A percentile compares a stretch with the other conserved stretches of the same genome.
Evolutionary conservation across 139 green algal species (phyloP).

Genomic region (Chlamydomonas asymmetrica): DNA sequence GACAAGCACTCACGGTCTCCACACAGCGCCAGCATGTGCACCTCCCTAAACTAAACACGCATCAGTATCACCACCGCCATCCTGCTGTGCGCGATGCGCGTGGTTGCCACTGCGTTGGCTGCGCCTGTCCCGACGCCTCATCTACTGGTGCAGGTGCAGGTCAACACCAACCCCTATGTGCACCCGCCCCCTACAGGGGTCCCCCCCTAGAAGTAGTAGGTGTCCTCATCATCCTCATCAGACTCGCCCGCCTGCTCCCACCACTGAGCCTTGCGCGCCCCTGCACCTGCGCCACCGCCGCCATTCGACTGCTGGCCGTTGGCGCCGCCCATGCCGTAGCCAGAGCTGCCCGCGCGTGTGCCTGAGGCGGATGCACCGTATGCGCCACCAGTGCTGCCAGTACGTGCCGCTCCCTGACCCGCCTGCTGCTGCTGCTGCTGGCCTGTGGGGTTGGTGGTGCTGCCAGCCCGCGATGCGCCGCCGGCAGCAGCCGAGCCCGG

Average conservation of each 20-base stretch:
- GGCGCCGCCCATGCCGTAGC: neutral
- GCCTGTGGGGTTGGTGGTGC: neutral
- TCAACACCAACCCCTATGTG: too few species aligned
- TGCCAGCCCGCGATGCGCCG: neutral
- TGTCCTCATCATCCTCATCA: slow-evolving; percentile 8
- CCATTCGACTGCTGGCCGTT: neutral
- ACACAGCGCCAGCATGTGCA: too few species aligned
- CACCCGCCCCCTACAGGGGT: too few species aligned
- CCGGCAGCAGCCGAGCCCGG: neutral
- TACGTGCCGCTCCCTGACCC: too few species aligned
- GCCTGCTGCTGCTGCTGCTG: too few species aligned
- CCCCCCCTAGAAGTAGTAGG: slow-evolving; percentile 21
- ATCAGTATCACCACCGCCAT: too few species aligned
- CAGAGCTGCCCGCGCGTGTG: neutral
- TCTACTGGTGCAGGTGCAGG: too few species aligned
- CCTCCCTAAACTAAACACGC: too few species aligned
- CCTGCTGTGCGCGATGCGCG: too few species aligned
- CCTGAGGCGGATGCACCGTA: neutral
- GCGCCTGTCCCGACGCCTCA: too few species aligned
- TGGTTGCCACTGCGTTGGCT: too few species aligned
- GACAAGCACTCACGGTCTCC: too few species aligned
- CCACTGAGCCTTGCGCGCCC: neutral
- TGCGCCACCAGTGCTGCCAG: neutral
- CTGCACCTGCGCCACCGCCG: neutral
- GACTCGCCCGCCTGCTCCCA: slow-evolving; percentile 2